Percentiles rank a stretch among this genome's conserved stretches.
phyloP scores from a whole-genome alignment of 2,329 filamentous ascomycete species.

The Aspergillus tamarii region DNA sequence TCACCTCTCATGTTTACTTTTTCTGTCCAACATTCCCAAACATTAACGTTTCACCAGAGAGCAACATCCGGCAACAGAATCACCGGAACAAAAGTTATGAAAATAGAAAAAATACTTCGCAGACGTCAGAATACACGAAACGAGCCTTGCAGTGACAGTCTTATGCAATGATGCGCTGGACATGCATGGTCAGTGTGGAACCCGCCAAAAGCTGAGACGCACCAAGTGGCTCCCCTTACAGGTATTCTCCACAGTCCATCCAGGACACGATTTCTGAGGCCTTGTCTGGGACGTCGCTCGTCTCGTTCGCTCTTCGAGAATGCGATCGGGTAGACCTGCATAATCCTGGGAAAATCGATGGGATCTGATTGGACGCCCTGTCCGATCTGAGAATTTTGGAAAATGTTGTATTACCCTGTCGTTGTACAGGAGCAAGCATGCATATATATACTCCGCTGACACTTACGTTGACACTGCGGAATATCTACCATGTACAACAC shows the following conservation, averaged over 20 bases:
- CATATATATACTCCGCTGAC: background rate
- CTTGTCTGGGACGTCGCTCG: background rate
- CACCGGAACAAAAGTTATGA: background rate
- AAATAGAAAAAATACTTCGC: background rate
- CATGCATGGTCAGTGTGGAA: conserved; percentile 8
- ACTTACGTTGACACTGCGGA: background rate
- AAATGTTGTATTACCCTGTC: background rate
- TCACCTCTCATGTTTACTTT: background rate
- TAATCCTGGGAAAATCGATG: background rate
- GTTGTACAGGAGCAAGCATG: background rate
- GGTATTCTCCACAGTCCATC: conserved; percentile 8
- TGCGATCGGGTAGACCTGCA: background rate
- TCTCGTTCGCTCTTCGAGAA: background rate
- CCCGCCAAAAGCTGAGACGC: conserved; percentile 7
- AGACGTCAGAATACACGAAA: conserved; percentile 1
- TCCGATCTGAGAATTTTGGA: background rate
- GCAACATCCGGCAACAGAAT: background rate
- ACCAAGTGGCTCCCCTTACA: conserved; percentile 6
- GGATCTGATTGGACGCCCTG: background rate
- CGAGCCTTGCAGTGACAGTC: background rate
- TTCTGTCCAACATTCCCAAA: background rate
- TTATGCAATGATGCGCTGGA: conserved; percentile 4
- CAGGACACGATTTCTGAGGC: conserved; percentile 9
- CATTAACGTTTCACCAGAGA: background rate
- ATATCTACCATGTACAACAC: background rate